Evolutionary conservation across 2,329 filamentous ascomycete species (phyloP).

Genomic region (Paraphoma chrysanthemicola): DNA sequence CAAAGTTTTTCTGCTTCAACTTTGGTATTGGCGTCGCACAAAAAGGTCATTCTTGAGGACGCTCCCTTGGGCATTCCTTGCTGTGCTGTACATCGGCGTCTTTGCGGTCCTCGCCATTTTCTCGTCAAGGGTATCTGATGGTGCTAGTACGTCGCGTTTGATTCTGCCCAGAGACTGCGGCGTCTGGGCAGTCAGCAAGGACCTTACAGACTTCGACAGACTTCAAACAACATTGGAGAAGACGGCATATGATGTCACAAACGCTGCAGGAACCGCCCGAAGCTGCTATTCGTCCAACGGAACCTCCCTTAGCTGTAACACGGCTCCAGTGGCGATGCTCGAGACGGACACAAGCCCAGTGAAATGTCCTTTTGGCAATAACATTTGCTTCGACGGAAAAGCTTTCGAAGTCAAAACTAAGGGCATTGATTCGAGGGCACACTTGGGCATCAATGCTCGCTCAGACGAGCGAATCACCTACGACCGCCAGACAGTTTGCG

Average conservation of each 20-base stretch:
- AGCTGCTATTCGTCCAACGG: background rate
- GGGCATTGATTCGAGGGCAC: background rate
- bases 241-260: background rate
- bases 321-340: background rate
- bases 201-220: background rate
- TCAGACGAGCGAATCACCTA: background rate
- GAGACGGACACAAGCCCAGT: background rate
- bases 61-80: background rate
- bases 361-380: background rate
- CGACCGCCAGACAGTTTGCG: background rate
- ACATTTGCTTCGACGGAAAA: conserved; percentile 1
- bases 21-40: background rate
- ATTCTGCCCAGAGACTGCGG: background rate
- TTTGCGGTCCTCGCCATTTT: background rate
- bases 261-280: background rate
- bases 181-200: background rate
- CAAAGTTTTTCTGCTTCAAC: background rate
- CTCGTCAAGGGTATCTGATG: background rate
- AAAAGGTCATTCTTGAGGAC: background rate
- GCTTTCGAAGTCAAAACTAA: background rate
- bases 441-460: conserved; percentile 1
- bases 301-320: background rate
- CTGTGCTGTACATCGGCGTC: background rate
- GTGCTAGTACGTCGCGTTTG: background rate
- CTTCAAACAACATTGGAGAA: background rate